phyloP scores from a whole-genome alignment of 768 basidiomycete species.

The Lentinula raphanica region DNA sequence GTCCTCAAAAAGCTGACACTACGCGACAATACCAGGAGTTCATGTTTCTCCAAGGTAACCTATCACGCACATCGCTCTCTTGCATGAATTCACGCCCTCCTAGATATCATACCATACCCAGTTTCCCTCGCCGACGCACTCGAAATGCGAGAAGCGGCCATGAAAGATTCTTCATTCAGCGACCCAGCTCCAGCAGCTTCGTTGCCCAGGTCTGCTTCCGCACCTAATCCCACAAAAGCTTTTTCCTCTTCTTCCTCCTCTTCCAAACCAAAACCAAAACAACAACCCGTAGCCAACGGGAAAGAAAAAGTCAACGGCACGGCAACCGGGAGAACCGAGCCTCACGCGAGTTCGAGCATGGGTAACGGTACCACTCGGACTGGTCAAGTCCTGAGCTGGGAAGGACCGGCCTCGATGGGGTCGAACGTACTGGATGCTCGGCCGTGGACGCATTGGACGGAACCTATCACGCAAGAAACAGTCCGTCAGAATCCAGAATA shows the following conservation, averaged over 20 bases:
- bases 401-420: background rate
- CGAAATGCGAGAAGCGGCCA: constrained; percentile 43
- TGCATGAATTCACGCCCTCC: constrained; percentile 3
- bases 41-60: constrained; percentile 61
- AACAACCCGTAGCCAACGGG: constrained; percentile 23
- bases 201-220: constrained; percentile 24
- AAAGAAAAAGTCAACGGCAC: constrained; percentile 29
- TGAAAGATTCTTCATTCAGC: constrained; percentile 46
- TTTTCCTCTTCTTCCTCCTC: too few species aligned
- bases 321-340: constrained; percentile 21
- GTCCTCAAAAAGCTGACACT: constrained; percentile 42
- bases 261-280: constrained; percentile 34
- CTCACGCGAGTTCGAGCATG: constrained; percentile 18
- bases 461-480: background rate
- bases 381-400: constrained; percentile 6
- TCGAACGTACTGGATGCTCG: constrained; percentile 6
- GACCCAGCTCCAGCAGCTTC: constrained; percentile 40
- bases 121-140: constrained; percentile 59
- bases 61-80: background rate
- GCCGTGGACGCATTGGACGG: constrained; percentile 9
- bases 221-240: constrained; percentile 13
- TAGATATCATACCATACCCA: constrained; percentile 67
- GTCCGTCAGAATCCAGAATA: background rate
- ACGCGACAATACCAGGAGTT: constrained; percentile 63
- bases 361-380: constrained; percentile 17